Percentiles rank a stretch among this genome's conserved stretches.
Evolutionary conservation across 1,139 yeast species (phyloP).

Genomic region (Yamadazyma siamensis): DNA sequence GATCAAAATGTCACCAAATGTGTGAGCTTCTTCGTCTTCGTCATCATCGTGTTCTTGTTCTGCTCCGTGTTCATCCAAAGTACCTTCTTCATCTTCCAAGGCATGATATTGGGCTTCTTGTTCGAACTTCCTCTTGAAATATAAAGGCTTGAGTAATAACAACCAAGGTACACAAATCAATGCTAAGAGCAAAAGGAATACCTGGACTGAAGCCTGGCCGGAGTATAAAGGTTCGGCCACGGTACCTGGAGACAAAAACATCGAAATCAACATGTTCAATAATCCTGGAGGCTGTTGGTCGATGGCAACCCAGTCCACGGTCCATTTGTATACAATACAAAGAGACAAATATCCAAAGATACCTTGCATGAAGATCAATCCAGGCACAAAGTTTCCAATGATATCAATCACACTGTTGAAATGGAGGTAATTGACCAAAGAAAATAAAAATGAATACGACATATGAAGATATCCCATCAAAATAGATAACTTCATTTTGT

Average conservation of each 20-base stretch:
- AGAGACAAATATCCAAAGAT: conserved; percentile 75
- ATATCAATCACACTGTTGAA: conserved; percentile 63
- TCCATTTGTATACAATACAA: conserved; percentile 77
- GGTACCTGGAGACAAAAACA: conserved; percentile 76
- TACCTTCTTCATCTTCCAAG: conserved; percentile 21
- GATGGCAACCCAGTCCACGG: conserved; percentile 69
- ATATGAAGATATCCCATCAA: conserved; percentile 78
- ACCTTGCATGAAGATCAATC: conserved; percentile 77
- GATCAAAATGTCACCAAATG: conserved; percentile 73
- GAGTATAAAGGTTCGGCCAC: conserved; percentile 63
- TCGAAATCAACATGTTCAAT: conserved; percentile 75
- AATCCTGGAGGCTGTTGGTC: conserved; percentile 74
- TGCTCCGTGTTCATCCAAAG: conserved; percentile 15
- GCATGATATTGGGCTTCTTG: conserved; percentile 36
- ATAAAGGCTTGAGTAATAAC: conserved; percentile 64
- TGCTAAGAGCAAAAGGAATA: conserved; percentile 56
- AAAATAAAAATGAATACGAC: conserved; percentile 70
- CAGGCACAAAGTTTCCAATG: conserved; percentile 76
- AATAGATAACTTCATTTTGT: conserved; percentile 78
- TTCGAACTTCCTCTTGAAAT: conserved; percentile 39
- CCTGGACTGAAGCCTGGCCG: conserved; percentile 63
- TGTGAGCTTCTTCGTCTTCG: conserved; percentile 53
- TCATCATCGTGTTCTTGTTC: conserved; percentile 37
- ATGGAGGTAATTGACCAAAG: conserved; percentile 60
- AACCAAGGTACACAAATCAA: conserved; percentile 76